Conservation (phyloP, 2,329 filamentous ascomycete species). For the Aspergillus chevalieri region DNA sequence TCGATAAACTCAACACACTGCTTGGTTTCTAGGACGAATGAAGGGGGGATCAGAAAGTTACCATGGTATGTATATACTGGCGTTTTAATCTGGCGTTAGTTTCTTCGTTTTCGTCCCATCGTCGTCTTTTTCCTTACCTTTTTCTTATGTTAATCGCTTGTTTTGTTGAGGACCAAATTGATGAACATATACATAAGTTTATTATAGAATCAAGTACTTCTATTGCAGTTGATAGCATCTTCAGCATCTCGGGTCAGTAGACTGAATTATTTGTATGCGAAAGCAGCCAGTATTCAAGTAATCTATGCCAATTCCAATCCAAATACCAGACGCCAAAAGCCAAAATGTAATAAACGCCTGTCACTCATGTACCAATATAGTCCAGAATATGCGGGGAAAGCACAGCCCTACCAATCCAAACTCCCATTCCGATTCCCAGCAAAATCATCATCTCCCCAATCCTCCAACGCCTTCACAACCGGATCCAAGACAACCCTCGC, state of each 20-base stretch:
- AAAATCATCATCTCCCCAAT: conserved; percentile 11
- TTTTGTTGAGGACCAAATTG: too few relatives aligned
- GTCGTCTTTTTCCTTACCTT: too few relatives aligned
- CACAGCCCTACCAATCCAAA: conserved; percentile 30
- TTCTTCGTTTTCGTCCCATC: too few relatives aligned
- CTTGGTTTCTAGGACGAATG: conserved; percentile 6
- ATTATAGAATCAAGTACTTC: too few relatives aligned
- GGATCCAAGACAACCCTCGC: conserved; percentile 32
- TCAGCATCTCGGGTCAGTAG: too few relatives aligned
- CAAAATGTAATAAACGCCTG: not conserved
- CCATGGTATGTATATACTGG: not conserved
- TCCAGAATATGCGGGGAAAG: not conserved
- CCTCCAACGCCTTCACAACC: conserved; percentile 31
- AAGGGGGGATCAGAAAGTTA: not conserved
- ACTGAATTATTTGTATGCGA: too few relatives aligned
- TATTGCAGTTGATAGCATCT: too few relatives aligned
- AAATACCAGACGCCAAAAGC: not conserved
- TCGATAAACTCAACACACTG: conserved; percentile 20
- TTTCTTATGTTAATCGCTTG: too few relatives aligned
- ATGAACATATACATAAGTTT: too few relatives aligned
- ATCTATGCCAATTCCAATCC: not conserved
- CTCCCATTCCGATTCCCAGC: conserved; percentile 13
- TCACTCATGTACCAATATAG: not conserved
- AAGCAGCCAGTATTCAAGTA: too few relatives aligned
- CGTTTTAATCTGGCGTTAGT: not conserved